A percentile compares a stretch with the other conserved stretches of the same genome.
Conservation (phyloP, 179 eudicot species). For the Spergularia azorica region DNA sequence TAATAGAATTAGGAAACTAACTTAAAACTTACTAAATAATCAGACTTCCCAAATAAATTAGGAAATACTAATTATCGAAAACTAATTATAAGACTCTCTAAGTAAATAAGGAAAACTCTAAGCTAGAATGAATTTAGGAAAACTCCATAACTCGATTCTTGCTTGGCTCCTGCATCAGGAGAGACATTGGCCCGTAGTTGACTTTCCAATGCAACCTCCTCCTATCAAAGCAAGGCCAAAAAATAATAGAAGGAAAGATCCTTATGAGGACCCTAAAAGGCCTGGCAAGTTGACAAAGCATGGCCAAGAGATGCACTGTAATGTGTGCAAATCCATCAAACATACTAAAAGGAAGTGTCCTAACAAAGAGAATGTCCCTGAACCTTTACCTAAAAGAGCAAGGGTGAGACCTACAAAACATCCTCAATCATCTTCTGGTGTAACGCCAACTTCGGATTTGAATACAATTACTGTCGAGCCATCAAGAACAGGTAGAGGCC, state of each 20-base stretch:
- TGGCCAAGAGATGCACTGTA: background rate
- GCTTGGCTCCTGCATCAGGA: too few relatives aligned
- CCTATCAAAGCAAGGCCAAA: background rate
- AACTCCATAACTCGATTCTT: too few relatives aligned
- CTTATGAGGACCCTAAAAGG: slow-evolving; percentile 4
- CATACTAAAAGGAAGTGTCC: slow-evolving; percentile 14
- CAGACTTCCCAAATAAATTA: too few relatives aligned
- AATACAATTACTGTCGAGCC: background rate
- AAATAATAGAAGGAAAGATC: background rate
- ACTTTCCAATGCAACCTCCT: background rate
- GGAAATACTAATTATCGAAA: too few relatives aligned
- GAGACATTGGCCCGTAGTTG: background rate
- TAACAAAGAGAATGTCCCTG: background rate
- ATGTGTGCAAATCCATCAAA: background rate
- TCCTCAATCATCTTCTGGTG: background rate
- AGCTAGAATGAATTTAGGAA: too few relatives aligned
- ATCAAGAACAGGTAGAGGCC: background rate
- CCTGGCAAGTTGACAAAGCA: background rate
- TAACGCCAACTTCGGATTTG: background rate
- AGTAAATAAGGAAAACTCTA: too few relatives aligned
- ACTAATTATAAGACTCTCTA: too few relatives aligned
- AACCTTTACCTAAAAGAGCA: background rate
- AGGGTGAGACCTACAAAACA: background rate
- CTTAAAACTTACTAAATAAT: too few relatives aligned
- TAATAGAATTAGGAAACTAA: too few relatives aligned